A percentile compares a stretch with the other conserved stretches of the same genome.
Evolutionary conservation across 306 rosid species (phyloP).

Genomic region (Castanopsis chinensis): DNA sequence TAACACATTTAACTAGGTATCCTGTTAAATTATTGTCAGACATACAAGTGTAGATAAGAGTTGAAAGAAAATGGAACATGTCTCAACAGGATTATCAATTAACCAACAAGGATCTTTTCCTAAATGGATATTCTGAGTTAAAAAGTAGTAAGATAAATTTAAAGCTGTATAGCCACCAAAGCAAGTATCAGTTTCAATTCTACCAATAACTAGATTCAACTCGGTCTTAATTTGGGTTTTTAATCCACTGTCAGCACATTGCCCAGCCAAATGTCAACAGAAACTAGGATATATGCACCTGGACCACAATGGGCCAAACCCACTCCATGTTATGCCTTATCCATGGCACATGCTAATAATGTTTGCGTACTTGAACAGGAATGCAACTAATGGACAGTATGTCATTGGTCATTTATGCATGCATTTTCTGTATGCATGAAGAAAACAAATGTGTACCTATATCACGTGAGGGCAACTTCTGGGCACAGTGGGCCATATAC

Average conservation of each 20-base stretch:
- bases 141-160: background rate
- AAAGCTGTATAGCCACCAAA: background rate
- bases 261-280: background rate
- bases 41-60: conserved; percentile 10
- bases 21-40: conserved; percentile 50
- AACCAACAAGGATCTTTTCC: background rate
- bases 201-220: background rate
- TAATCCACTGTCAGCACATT: background rate
- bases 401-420: background rate
- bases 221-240: background rate
- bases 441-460: conserved; percentile 43
- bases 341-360: background rate
- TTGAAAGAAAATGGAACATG: background rate
- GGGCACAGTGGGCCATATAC: conserved; percentile 69
- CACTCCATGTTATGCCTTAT: background rate
- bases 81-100: background rate
- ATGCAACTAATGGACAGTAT: background rate
- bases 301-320: background rate
- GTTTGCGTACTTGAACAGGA: background rate
- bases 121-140: background rate
- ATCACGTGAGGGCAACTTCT: conserved; percentile 69
- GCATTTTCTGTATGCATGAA: background rate
- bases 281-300: background rate
- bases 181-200: background rate
- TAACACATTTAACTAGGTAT: conserved; percentile 62